These are phyloP conservation scores for Aspergillus biplanus DNA, from an alignment of 495 filamentous ascomycete genomes.

Conservation along the genomic window DNA sequence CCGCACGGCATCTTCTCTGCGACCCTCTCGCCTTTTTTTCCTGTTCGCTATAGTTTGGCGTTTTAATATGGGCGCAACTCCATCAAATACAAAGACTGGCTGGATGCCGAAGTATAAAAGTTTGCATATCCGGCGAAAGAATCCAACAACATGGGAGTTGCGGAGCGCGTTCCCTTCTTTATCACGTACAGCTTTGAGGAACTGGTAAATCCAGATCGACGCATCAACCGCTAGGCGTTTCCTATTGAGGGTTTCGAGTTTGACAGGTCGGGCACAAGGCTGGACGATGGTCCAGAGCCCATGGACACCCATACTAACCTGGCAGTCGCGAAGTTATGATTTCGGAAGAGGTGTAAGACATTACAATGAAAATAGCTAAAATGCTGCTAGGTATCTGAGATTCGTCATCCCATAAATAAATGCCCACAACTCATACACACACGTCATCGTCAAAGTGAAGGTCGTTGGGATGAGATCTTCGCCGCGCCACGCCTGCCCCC, in stretches of 20 bases:
- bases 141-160: slow-evolving; percentile 93
- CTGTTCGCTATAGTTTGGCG: slow-evolving; percentile 82
- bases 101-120: slow-evolving; percentile 94
- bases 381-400: neutral
- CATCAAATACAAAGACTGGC: slow-evolving; percentile 98
- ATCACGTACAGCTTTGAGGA: slow-evolving; percentile 96
- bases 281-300: slow-evolving; percentile 95
- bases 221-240: slow-evolving; percentile 97
- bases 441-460: neutral
- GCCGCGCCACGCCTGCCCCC: slow-evolving; percentile 16
- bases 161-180: slow-evolving; percentile 96
- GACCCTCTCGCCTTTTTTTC: slow-evolving; percentile 80
- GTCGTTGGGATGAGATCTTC: slow-evolving; percentile 1
- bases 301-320: slow-evolving; percentile 84
- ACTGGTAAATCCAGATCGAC: slow-evolving; percentile 99
- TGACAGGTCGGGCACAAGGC: slow-evolving; percentile 81
- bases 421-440: no score
- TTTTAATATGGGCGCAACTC: slow-evolving; percentile 89
- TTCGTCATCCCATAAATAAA: neutral
- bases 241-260: slow-evolving; percentile 91
- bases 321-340: slow-evolving; percentile 11
- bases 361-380: neutral
- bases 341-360: slow-evolving; percentile 11
- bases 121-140: slow-evolving; percentile 98
- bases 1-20: slow-evolving; percentile 86